phyloP scores from a whole-genome alignment of 148 eudicot genomes.

The Rhododendron williamsianum region DNA sequence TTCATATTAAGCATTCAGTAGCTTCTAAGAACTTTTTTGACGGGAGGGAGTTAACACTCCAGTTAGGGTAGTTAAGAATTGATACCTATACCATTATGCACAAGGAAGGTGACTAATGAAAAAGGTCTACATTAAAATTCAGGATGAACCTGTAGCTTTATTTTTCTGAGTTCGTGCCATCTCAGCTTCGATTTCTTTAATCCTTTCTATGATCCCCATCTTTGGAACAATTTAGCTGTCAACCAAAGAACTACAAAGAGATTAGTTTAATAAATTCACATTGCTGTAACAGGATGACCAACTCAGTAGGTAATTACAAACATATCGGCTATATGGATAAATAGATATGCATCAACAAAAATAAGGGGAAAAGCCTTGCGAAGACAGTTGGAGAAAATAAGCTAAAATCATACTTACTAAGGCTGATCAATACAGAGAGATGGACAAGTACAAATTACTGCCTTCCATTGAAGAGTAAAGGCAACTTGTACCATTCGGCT shows the following conservation, averaged over 20 bases:
- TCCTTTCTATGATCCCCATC: slow-evolving; percentile 97
- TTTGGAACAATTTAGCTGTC: slow-evolving; percentile 24
- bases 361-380: not conserved
- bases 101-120: not conserved
- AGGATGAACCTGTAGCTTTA: slow-evolving; percentile 80
- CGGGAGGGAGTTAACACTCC: not conserved
- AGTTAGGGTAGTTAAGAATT: not conserved
- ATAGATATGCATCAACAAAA: not conserved
- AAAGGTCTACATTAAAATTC: not conserved
- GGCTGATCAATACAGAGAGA: not conserved
- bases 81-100: not conserved
- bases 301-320: not conserved
- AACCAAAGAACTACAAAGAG: slow-evolving; percentile 3
- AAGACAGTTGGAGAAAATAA: not conserved
- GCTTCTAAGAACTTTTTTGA: not conserved
- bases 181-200: slow-evolving; percentile 97
- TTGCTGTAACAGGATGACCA: not conserved
- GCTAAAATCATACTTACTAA: not conserved
- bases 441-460: not conserved
- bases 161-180: slow-evolving; percentile 99
- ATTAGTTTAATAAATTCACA: not conserved
- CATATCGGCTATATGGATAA: not conserved
- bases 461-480: not conserved
- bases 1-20: not conserved
- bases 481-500: not conserved